phyloP scores from a whole-genome alignment of 805 yeast species.

The Kuraishia molischiana region DNA sequence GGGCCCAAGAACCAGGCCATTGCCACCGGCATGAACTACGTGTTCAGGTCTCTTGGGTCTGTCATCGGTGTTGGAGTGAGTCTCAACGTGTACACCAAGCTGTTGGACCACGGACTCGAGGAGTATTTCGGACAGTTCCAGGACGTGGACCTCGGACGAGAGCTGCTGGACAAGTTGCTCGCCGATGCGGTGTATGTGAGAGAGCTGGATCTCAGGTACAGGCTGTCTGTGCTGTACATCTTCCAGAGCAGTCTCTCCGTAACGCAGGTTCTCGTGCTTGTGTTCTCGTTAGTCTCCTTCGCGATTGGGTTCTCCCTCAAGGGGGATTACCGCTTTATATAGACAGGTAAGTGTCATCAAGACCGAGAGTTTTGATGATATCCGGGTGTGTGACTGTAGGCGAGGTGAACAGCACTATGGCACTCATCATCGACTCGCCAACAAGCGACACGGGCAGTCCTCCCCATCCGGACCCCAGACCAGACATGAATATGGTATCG shows the following conservation, averaged over 20 bases:
- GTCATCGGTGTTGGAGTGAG: slow-evolving; percentile 34
- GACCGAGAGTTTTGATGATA: no score
- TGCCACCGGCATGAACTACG: slow-evolving; percentile 37
- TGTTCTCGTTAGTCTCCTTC: not conserved
- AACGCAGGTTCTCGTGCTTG: slow-evolving; percentile 14
- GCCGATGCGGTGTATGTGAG: slow-evolving; percentile 17
- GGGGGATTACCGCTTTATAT: no score
- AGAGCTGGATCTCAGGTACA: slow-evolving; percentile 16
- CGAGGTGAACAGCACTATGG: slow-evolving; percentile 21
- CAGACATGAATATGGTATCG: slow-evolving; percentile 22
- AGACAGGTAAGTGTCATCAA: no score
- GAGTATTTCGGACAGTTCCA: slow-evolving; percentile 7
- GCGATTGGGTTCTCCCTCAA: slow-evolving; percentile 6
- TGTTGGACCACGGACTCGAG: not conserved
- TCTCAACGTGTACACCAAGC: not conserved
- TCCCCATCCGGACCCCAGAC: slow-evolving; percentile 31
- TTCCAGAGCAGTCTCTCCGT: slow-evolving; percentile 16
- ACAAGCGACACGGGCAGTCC: slow-evolving; percentile 19
- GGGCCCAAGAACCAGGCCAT: slow-evolving; percentile 36
- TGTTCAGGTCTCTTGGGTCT: slow-evolving; percentile 39
- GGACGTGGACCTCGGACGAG: slow-evolving; percentile 9
- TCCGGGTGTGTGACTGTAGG: no score
- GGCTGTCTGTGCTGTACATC: slow-evolving; percentile 17
- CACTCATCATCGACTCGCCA: slow-evolving; percentile 24
- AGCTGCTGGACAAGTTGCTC: slow-evolving; percentile 12